Base-by-base conservation (phyloP, 2,329 filamentous ascomycete genomes). In the Pseudogymnoascus sp. region DNA sequence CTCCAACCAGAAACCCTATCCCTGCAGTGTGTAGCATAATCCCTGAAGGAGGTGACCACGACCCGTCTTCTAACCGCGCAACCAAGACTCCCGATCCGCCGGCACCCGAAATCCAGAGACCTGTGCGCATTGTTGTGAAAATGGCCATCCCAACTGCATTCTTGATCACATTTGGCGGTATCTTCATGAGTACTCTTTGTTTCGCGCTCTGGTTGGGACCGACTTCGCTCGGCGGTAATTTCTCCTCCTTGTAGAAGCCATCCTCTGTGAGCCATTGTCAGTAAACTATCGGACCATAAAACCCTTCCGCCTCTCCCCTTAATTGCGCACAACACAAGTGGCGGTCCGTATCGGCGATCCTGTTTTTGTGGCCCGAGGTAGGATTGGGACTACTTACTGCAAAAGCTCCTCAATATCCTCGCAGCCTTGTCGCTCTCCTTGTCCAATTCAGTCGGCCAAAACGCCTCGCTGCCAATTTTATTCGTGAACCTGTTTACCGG, bases 41-140 rank as follows among this genome's bases (percentile, higher is more conserved):
- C 59, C 90, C 93, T 0, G 91, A 96, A 0, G 93, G 93, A 7
- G 92, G 90, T 67, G 91, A 95, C 93, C 93, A 97, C 67, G 87
- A 88, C 6, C 93, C 92, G 68, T 96, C 92, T 23, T 89, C 88
- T 71, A 90, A 89, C 68, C 91, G 85, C 17, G 88, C 93, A 64
- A 97, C 86, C 40, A 97, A 81, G 40, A 97, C 84, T 60, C 93
- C 93, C 64, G 91, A 93, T 40, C 93, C 93, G 29, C 93, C 93
- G 15, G 92, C 93, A 53, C 93, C 93, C 53, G 90, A 93, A 69
- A 96, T 82, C 90, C 93, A 96, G 33, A 97, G 79, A 11, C 93
- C 93, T 13, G 91, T 93, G 65, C 93, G 88, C 91, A 97, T 96
- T 31, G 91, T 96, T 0, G 93, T 96, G 78, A 97, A 97, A 68